phyloP scores from a whole-genome alignment of 75 land plant species.

The Selaginella tamariscina region DNA sequence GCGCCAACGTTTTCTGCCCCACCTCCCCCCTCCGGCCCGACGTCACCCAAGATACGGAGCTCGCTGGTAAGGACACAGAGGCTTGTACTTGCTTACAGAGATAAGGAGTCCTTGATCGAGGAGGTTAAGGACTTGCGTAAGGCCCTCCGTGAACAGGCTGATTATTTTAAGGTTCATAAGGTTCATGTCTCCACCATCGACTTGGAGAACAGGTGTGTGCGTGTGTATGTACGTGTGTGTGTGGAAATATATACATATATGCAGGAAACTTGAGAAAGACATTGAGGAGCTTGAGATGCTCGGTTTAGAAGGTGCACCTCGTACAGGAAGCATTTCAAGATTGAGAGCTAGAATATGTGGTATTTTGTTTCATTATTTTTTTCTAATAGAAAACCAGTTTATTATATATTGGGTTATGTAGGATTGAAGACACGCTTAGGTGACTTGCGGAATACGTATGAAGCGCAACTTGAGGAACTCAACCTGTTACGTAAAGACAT shows the following conservation, averaged over 20 bases:
- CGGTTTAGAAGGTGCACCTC: slow-evolving; percentile 6
- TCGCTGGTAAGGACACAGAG: not conserved
- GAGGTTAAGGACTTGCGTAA: slow-evolving; percentile 19
- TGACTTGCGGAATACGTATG: not conserved
- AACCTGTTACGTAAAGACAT: slow-evolving; percentile 1
- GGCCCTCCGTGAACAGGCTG: slow-evolving; percentile 16
- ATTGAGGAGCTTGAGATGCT: slow-evolving; percentile 9
- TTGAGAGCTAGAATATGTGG: not conserved
- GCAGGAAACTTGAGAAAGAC: slow-evolving; percentile 7
- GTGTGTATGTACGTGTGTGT: not conserved
- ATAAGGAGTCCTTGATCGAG: slow-evolving; percentile 24
- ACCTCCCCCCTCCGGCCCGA: not conserved
- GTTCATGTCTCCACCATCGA: slow-evolving; percentile 1
- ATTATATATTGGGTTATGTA: not conserved
- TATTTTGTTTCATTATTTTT: not conserved
- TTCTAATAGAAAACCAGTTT: not conserved
- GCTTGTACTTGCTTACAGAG: slow-evolving; percentile 14
- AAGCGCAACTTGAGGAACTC: slow-evolving; percentile 2
- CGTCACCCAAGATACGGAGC: not conserved
- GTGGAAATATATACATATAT: not conserved
- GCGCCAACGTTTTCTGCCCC: slow-evolving; percentile 9
- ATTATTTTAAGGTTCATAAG: not conserved
- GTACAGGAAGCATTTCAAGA: slow-evolving; percentile 3
- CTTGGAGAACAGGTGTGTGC: slow-evolving; percentile 3
- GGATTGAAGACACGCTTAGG: slow-evolving; percentile 12